These are phyloP conservation scores for Pseudomicrostroma phylloplanum DNA, from an alignment of 1,284 basidiomycete genomes.

Conservation along the genomic window DNA sequence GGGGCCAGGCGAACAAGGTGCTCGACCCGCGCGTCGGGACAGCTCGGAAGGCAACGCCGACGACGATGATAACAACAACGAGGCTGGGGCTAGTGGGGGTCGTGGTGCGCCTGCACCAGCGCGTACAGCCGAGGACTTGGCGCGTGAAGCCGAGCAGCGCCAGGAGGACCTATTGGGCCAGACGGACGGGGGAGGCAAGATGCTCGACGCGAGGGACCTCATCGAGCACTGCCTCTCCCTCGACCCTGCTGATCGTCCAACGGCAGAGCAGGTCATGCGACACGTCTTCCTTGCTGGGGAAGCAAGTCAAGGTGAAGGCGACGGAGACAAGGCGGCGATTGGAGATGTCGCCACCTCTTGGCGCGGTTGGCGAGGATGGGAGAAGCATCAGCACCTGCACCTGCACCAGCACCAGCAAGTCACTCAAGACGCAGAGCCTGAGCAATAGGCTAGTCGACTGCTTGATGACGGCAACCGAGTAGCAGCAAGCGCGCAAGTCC, in stretches of 20 bases:
- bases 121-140: constrained; percentile 15
- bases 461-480: too few relatives aligned
- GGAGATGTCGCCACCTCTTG: too few relatives aligned
- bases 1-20: neutral
- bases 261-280: constrained; percentile 70
- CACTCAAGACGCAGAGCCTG: too few relatives aligned
- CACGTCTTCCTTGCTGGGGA: constrained; percentile 65
- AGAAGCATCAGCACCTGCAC: too few relatives aligned
- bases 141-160: neutral
- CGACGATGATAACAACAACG: neutral
- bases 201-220: constrained; percentile 72
- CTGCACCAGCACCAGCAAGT: too few relatives aligned
- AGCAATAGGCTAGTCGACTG: too few relatives aligned
- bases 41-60: constrained; percentile 2
- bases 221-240: constrained; percentile 72
- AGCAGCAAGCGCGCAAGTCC: too few relatives aligned
- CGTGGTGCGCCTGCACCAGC: constrained; percentile 9
- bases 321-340: too few relatives aligned
- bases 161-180: constrained; percentile 2
- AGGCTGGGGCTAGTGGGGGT: neutral
- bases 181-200: constrained; percentile 67
- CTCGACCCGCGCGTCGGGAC: neutral
- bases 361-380: too few relatives aligned
- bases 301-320: too few relatives aligned
- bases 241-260: constrained; percentile 58